A percentile compares a stretch with the other conserved stretches of the same genome.
phyloP scores from a whole-genome alignment of 2,329 filamentous ascomycete species.

The Lasiodiplodia sp. region DNA sequence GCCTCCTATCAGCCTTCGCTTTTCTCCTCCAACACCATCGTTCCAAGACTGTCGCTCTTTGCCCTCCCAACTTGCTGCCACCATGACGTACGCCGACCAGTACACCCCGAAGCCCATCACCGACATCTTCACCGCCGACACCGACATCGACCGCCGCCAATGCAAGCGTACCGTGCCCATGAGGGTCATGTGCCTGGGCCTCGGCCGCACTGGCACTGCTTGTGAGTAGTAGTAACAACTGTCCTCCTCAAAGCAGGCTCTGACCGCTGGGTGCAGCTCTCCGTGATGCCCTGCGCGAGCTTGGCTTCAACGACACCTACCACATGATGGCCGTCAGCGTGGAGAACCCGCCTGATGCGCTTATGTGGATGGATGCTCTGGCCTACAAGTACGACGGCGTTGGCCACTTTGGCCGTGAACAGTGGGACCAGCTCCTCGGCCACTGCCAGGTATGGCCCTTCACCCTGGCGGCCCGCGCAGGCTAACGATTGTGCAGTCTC shows the following conservation, averaged over 20 bases:
- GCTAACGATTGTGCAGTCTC: slow-evolving; percentile 27
- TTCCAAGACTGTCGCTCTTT: slow-evolving; percentile 19
- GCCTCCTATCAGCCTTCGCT: slow-evolving; percentile 1
- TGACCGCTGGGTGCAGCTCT: slow-evolving; percentile 55
- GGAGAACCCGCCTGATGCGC: slow-evolving; percentile 71
- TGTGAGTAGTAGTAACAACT: slow-evolving; percentile 60
- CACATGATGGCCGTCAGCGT: slow-evolving; percentile 73
- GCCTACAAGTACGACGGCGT: slow-evolving; percentile 67
- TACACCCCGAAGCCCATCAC: slow-evolving; percentile 60
- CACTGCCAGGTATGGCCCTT: slow-evolving; percentile 44
- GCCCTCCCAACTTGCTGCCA: not conserved
- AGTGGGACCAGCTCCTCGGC: slow-evolving; percentile 58
- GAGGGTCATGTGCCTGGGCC: slow-evolving; percentile 73
- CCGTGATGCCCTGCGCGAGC: slow-evolving; percentile 50
- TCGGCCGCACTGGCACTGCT: slow-evolving; percentile 74
- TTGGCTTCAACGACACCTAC: slow-evolving; percentile 33
- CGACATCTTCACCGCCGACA: slow-evolving; percentile 70
- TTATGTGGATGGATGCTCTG: slow-evolving; percentile 75
- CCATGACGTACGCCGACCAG: slow-evolving; percentile 28
- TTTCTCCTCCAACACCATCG: slow-evolving; percentile 3
- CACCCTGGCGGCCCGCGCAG: not conserved
- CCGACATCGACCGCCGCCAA: slow-evolving; percentile 71
- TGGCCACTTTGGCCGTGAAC: slow-evolving; percentile 51
- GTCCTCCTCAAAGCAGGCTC: slow-evolving; percentile 37
- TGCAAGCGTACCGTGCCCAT: slow-evolving; percentile 73